Evolutionary conservation across 306 rosid genomes (phyloP), one percentile per base, ranked within the genome.

Genomic region (Chamaecrista fasciculata): DNA sequence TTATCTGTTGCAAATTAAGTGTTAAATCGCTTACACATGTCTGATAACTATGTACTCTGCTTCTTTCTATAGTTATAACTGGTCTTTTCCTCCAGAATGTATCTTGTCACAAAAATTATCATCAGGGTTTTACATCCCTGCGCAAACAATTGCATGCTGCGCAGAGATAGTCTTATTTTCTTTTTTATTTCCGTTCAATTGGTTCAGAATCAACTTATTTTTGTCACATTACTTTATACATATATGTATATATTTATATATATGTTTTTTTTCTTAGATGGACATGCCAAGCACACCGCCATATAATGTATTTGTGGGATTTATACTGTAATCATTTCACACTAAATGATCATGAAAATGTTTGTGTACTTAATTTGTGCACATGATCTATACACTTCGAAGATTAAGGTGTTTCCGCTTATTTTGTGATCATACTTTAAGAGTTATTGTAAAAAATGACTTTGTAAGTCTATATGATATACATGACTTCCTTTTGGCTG

Each of bases 81-180:
- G 4, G 26, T 49, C 14, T 69, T 52, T 28, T 29, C 48, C 48
- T 31, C 44, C 59, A 19, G 8, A 72, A 37, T 50, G 7, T 33
- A 11, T 56, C 29, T 23, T 44, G n/a, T 70, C 55, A 49, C 59
- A 72, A 62, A 20, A 49, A 61, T n/a, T n/a, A 50, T 34, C 8
- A 44, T 21, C 20, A 21, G 29, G 49, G 20, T 59, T n/a, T 40
- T 23, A 25, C 29, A 16, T 24, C 34, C 31, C 40, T 51, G 58
- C 18, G 8, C 58, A 57, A 14, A 33, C 23, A 34, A 23, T 37
- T 12, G 25, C 36, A 34, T n/a, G n/a, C n/a, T 33, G 36, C 36
- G 4, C 36, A 33, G 6, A 33, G 6, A 33, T 33, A 33, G 7
- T 33, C 18, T 34, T 23, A 10, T 9, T 18, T 18, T 2, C 21